phyloP scores from a whole-genome alignment of 2,329 filamentous ascomycete species.

The Aspergillus vadensis region DNA sequence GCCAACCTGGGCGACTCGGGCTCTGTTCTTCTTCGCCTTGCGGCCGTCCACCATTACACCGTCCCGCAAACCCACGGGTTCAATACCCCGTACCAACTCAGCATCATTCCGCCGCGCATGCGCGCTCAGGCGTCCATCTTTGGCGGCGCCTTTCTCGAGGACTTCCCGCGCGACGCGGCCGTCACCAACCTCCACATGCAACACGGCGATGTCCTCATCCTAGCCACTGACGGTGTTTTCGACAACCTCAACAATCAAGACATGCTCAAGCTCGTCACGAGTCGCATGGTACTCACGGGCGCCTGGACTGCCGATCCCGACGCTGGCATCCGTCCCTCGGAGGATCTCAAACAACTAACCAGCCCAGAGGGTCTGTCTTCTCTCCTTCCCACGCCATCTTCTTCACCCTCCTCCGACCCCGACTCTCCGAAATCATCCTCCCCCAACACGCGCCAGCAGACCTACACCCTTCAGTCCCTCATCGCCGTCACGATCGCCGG shows the following conservation, averaged over 20 bases:
- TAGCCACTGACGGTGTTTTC: conserved; percentile 93
- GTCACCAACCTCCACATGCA: conserved; percentile 74
- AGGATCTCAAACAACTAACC: conserved; percentile 60
- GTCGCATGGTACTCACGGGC: conserved; percentile 70
- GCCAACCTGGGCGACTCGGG: conserved; percentile 96
- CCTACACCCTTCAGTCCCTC: conserved; percentile 69
- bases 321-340: conserved; percentile 64
- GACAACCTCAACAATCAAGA: conserved; percentile 94
- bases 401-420: conserved; percentile 4
- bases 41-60: conserved; percentile 80
- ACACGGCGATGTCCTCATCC: conserved; percentile 90
- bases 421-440: conserved; percentile 4
- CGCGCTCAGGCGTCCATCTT: conserved; percentile 79
- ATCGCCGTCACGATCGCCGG: conserved; percentile 77
- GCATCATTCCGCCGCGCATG: conserved; percentile 79
- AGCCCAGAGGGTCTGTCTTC: conserved; percentile 47
- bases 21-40: conserved; percentile 81
- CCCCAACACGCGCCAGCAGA: conserved; percentile 18
- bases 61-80: conserved; percentile 92
- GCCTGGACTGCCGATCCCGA: conserved; percentile 70
- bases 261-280: conserved; percentile 76
- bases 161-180: conserved; percentile 81
- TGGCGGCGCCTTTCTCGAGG: conserved; percentile 77
- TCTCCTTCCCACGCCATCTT: conserved; percentile 19
- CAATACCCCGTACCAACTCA: conserved; percentile 95